A percentile compares a stretch with the other conserved stretches of the same genome.
Conservation (phyloP, 2,329 filamentous ascomycete genomes). For the Arthroderma uncinatum region DNA sequence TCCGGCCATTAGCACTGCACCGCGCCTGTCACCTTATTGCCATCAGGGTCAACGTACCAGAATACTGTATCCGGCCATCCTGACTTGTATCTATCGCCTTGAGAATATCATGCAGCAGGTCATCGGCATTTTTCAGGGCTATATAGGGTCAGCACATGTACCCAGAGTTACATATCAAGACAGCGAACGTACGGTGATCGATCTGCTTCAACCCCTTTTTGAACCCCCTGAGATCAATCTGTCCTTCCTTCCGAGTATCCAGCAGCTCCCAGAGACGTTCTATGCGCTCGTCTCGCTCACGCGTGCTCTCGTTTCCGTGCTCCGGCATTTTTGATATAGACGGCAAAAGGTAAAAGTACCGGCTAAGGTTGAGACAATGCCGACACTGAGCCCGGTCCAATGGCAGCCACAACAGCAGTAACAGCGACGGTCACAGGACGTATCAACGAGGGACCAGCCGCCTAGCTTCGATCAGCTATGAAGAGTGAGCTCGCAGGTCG, state of each 20-base stretch:
- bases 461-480: background rate
- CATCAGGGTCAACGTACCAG: constrained; percentile 49
- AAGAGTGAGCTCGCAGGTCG: background rate
- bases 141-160: constrained; percentile 12
- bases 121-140: constrained; percentile 84
- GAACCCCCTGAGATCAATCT: constrained; percentile 72
- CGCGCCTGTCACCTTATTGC: too few relatives aligned
- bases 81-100: constrained; percentile 72
- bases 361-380: background rate
- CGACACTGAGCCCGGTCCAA: background rate
- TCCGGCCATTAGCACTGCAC: background rate
- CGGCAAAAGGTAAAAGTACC: background rate
- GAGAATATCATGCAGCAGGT: constrained; percentile 70
- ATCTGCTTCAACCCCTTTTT: constrained; percentile 77
- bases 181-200: constrained; percentile 65
- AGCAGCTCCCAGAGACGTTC: constrained; percentile 74
- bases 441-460: background rate
- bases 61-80: constrained; percentile 82
- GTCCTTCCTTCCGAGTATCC: constrained; percentile 63
- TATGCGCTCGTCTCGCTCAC: constrained; percentile 68
- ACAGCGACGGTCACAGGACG: background rate
- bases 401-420: background rate
- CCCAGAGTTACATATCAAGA: too few relatives aligned
- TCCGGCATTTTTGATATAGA: background rate
- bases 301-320: constrained; percentile 56